These are phyloP conservation scores for Priceomyces haplophilus DNA, from an alignment of 805 yeast species.

Conservation along the genomic window DNA sequence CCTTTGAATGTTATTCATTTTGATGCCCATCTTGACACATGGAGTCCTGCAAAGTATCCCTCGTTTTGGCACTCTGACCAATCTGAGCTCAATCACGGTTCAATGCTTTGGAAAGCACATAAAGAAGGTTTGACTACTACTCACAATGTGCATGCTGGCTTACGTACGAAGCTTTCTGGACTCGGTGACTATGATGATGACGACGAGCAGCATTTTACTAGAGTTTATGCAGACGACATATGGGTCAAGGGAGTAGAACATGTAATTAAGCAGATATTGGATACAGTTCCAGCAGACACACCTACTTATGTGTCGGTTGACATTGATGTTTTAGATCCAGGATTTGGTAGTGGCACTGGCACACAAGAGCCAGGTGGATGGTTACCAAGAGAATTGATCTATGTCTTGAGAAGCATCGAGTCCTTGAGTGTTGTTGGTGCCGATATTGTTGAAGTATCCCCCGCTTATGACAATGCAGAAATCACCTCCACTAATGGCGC, in stretches of 20 bases:
- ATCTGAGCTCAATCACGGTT: constrained; percentile 72
- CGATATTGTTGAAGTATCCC: constrained; percentile 59
- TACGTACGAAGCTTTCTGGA: constrained; percentile 71
- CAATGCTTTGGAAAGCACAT: constrained; percentile 80
- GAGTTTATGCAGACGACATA: constrained; percentile 71
- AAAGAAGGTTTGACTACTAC: constrained; percentile 63
- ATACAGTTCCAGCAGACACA: constrained; percentile 54
- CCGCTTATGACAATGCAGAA: constrained; percentile 63
- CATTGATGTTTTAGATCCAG: constrained; percentile 61
- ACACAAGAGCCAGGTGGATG: constrained; percentile 61
- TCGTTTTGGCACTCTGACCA: constrained; percentile 57
- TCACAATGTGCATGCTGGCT: constrained; percentile 69
- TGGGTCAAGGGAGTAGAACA: constrained; percentile 62
- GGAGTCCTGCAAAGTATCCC: constrained; percentile 73
- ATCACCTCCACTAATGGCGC: constrained; percentile 69
- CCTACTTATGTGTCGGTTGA: constrained; percentile 82
- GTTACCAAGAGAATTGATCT: constrained; percentile 52
- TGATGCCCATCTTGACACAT: constrained; percentile 82
- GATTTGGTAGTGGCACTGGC: constrained; percentile 57
- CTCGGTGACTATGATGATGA: constrained; percentile 65
- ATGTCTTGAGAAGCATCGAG: constrained; percentile 46
- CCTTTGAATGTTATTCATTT: constrained; percentile 73
- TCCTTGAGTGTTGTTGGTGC: constrained; percentile 50
- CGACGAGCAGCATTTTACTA: constrained; percentile 60
- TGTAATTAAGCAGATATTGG: constrained; percentile 51